phyloP scores from a whole-genome alignment of 1,284 basidiomycete genomes.

The Cutaneotrichosporon dermatis region DNA sequence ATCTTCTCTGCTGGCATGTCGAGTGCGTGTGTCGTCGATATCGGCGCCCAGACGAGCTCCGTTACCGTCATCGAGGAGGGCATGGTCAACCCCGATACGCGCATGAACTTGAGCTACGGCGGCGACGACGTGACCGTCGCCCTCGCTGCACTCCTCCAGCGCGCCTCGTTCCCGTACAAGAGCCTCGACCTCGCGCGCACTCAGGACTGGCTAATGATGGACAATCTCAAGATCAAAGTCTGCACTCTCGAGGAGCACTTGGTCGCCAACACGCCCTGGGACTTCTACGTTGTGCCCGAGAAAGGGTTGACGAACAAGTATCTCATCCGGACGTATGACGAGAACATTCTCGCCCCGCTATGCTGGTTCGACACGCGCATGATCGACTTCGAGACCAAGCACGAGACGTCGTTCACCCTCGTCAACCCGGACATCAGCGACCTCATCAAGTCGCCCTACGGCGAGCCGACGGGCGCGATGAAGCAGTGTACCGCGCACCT shows the following conservation, averaged over 20 bases:
- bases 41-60: constrained; percentile 78
- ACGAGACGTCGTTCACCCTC: constrained; percentile 35
- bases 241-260: constrained; percentile 83
- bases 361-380: constrained; percentile 88
- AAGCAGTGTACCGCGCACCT: constrained; percentile 78
- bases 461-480: constrained; percentile 68
- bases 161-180: constrained; percentile 82
- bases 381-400: constrained; percentile 80
- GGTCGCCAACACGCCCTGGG: constrained; percentile 80
- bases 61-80: constrained; percentile 97
- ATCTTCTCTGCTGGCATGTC: constrained; percentile 94
- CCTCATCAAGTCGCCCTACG: constrained; percentile 42
- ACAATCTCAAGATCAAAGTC: constrained; percentile 75
- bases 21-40: constrained; percentile 90
- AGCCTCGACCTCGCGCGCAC: constrained; percentile 68
- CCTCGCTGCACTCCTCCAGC: constrained; percentile 70
- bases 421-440: constrained; percentile 45
- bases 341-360: constrained; percentile 92
- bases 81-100: constrained; percentile 79
- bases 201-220: constrained; percentile 84
- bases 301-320: constrained; percentile 74
- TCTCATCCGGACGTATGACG: constrained; percentile 86
- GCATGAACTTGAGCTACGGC: constrained; percentile 79
- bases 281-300: constrained; percentile 78
- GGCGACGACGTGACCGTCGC: constrained; percentile 92